Conservation (phyloP, 2,329 filamentous ascomycete species). For the Phialocephala subalpina region DNA sequence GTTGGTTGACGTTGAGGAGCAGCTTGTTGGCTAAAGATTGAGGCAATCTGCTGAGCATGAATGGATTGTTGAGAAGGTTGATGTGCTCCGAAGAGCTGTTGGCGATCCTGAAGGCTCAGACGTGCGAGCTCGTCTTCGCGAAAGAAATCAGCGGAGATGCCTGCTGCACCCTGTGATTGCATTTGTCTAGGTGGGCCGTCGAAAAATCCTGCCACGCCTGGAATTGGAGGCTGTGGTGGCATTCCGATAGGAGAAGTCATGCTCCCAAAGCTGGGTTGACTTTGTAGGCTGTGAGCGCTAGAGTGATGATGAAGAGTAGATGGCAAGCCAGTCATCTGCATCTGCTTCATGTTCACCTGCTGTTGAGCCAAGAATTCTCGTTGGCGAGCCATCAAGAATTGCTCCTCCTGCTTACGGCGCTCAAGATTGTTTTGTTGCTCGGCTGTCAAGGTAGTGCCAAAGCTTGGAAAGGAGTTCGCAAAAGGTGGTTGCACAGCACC, state of each 20-base stretch:
- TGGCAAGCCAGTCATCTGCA: constrained; percentile 64
- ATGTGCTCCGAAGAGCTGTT: constrained; percentile 36
- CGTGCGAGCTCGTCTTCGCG: constrained; percentile 80
- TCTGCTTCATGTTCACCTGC: constrained; percentile 78
- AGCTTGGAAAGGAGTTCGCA: constrained; percentile 92
- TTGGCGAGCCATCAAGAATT: constrained; percentile 95
- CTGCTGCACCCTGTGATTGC: constrained; percentile 50
- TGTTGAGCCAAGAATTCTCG: constrained; percentile 92
- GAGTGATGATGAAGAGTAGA: constrained; percentile 85
- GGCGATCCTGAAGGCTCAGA: constrained; percentile 59
- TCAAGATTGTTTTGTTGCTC: constrained; percentile 98
- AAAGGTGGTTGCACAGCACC: constrained; percentile 85
- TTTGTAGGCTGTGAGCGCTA: constrained; percentile 94
- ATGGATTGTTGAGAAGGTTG: constrained; percentile 33
- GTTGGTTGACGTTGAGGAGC: constrained; percentile 58
- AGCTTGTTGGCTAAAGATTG: constrained; percentile 40
- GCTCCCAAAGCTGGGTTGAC: constrained; percentile 94
- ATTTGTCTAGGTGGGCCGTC: constrained; percentile 60
- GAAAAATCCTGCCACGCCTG: constrained; percentile 70
- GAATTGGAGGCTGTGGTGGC: constrained; percentile 59
- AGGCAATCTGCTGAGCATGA: constrained; percentile 42
- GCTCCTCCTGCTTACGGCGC: constrained; percentile 95
- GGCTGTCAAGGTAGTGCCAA: constrained; percentile 93
- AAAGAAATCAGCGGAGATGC: constrained; percentile 59
- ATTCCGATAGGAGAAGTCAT: constrained; percentile 83